Conservation (phyloP, 305 asterid genomes). For the Striga hermonthica region DNA sequence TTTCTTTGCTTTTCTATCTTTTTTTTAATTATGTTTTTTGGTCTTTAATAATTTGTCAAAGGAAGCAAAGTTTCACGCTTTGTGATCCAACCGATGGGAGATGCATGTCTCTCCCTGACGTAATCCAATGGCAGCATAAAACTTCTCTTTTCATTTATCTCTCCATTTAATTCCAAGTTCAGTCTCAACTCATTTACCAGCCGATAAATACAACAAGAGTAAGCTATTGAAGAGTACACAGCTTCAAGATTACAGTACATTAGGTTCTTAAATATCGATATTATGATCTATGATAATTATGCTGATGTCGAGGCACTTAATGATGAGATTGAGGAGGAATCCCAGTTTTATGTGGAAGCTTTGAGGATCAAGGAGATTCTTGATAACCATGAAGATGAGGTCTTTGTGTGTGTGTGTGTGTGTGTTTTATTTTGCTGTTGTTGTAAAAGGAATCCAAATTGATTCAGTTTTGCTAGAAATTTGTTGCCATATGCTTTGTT, state of each 20-base stretch:
- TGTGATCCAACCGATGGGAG: constrained; percentile 58
- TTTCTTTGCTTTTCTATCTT: no score
- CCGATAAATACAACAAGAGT: constrained; percentile 35
- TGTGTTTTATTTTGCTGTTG: constrained; percentile 2
- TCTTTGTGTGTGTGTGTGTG: constrained; percentile 27
- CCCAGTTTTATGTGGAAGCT: constrained; percentile 60
- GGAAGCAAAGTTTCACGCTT: no score
- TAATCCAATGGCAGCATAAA: constrained; percentile 88
- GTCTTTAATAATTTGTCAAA: no score
- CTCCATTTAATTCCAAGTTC: constrained; percentile 99
- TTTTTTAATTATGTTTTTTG: no score
- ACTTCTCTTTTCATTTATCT: constrained; percentile 98
- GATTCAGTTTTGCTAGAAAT: not conserved
- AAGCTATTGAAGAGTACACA: constrained; percentile 4
- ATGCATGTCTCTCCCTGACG: constrained; percentile 97
- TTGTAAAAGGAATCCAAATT: constrained; percentile 18
- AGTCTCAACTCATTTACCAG: constrained; percentile 99
- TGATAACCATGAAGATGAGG: constrained; percentile 65
- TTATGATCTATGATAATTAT: constrained; percentile 28
- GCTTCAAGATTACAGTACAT: constrained; percentile 24
- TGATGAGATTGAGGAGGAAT: constrained; percentile 75
- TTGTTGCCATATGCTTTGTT: no score
- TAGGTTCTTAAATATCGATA: constrained; percentile 5
- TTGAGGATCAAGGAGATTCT: constrained; percentile 69
- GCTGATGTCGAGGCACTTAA: constrained; percentile 85